Evolutionary conservation across 139 green algal genomes (phyloP).

Genomic region (Chloropicon primus): DNA sequence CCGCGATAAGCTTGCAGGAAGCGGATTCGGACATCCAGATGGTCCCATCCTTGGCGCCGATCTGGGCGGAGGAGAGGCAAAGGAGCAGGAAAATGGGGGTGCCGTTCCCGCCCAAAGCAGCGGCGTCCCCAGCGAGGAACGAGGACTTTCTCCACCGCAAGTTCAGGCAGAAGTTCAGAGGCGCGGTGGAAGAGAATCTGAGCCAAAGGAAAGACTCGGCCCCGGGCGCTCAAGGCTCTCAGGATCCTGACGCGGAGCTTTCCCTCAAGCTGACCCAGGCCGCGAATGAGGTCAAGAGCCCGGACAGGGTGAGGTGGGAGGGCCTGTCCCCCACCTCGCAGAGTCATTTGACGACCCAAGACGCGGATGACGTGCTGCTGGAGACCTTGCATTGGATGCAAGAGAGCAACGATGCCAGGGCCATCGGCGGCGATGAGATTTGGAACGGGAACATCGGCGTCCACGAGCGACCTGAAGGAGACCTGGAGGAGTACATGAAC

Average conservation of each 20-base stretch:
- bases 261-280: neutral
- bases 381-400: neutral
- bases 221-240: neutral
- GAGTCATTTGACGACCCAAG: neutral
- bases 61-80: neutral
- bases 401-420: neutral
- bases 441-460: neutral
- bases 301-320: neutral
- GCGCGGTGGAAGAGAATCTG: neutral
- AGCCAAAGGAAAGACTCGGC: neutral
- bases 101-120: neutral
- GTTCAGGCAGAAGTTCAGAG: neutral
- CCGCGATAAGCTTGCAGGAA: neutral
- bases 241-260: neutral
- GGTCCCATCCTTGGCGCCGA: neutral
- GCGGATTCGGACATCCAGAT: neutral
- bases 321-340: neutral
- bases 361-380: neutral
- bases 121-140: neutral
- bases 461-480: neutral
- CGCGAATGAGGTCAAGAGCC: neutral
- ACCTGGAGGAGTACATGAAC: neutral
- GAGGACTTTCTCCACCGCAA: neutral
- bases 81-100: neutral
- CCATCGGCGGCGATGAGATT: neutral